phyloP scores from a whole-genome alignment of 202 grass and related monocot species.

The Digitaria exilis region DNA sequence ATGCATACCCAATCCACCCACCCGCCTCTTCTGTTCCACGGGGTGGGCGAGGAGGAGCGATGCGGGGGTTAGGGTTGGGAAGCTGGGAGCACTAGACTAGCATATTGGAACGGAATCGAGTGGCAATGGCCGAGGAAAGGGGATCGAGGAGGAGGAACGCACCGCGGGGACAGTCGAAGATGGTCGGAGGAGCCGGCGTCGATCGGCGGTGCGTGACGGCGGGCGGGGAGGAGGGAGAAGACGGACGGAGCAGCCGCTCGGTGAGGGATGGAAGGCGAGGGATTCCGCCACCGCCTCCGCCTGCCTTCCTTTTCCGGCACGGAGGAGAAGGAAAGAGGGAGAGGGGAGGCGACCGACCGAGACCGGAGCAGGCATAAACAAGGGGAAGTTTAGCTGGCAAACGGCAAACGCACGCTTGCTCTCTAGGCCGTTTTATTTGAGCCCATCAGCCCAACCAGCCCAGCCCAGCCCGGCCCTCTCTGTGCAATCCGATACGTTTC shows the following conservation, averaged over 20 bases:
- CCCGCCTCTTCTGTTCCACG: background rate
- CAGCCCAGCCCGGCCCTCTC: background rate
- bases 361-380: background rate
- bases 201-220: background rate
- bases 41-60: background rate
- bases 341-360: background rate
- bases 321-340: background rate
- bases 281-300: background rate
- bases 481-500: background rate
- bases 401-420: background rate
- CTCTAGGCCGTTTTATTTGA: background rate
- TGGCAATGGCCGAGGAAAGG: background rate
- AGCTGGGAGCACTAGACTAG: background rate
- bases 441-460: background rate
- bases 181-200: background rate
- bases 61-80: constrained; percentile 4
- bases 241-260: background rate
- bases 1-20: background rate
- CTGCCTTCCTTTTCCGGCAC: background rate
- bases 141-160: constrained; percentile 9
- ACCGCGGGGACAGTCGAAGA: background rate
- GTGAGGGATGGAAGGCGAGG: background rate
- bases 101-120: constrained; percentile 8
- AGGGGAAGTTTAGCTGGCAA: constrained; percentile 2
- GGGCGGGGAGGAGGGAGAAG: background rate